Percentiles rank a stretch among this genome's conserved stretches.
phyloP scores from a whole-genome alignment of 768 basidiomycete species.

The Agaricus sinodeliciosus region DNA sequence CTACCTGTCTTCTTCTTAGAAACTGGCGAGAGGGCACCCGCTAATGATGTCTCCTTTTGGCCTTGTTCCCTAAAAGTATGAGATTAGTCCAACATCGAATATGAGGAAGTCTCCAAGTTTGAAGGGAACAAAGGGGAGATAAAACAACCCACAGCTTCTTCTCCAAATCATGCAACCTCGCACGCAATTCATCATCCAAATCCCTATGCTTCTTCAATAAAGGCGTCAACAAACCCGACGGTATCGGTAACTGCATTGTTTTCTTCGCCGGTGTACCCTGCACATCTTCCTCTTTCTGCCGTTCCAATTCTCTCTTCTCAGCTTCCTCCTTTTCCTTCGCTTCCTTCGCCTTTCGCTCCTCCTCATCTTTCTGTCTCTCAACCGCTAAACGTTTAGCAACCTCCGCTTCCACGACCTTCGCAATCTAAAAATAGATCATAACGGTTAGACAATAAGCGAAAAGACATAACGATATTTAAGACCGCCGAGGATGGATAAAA shows the following conservation, averaged over 20 bases:
- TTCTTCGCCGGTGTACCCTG: slow-evolving; percentile 31
- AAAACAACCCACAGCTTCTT: slow-evolving; percentile 54
- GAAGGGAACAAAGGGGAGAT: neutral
- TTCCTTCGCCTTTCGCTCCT: slow-evolving; percentile 27
- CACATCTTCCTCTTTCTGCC: slow-evolving; percentile 7
- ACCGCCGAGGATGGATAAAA: too few relatives aligned
- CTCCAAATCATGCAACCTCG: slow-evolving; percentile 62
- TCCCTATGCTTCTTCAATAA: slow-evolving; percentile 60
- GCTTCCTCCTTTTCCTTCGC: slow-evolving; percentile 17
- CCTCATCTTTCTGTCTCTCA: slow-evolving; percentile 36
- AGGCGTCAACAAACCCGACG: slow-evolving; percentile 52
- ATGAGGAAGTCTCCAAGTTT: slow-evolving; percentile 6
- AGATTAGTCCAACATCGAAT: neutral
- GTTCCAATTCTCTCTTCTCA: slow-evolving; percentile 13
- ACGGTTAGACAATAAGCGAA: neutral
- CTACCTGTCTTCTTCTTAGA: slow-evolving; percentile 79
- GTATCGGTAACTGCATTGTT: slow-evolving; percentile 20
- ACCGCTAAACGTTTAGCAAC: slow-evolving; percentile 56
- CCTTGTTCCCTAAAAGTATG: slow-evolving; percentile 44
- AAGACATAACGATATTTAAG: neutral
- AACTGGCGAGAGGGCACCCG: slow-evolving; percentile 59
- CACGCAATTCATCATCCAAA: slow-evolving; percentile 60
- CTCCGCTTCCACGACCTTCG: slow-evolving; percentile 69
- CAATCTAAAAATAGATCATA: slow-evolving; percentile 41
- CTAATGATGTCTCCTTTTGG: slow-evolving; percentile 53